Evolutionary conservation across 129 eudicot species (phyloP).

Genomic region (Chrysanthemum seticuspe): DNA sequence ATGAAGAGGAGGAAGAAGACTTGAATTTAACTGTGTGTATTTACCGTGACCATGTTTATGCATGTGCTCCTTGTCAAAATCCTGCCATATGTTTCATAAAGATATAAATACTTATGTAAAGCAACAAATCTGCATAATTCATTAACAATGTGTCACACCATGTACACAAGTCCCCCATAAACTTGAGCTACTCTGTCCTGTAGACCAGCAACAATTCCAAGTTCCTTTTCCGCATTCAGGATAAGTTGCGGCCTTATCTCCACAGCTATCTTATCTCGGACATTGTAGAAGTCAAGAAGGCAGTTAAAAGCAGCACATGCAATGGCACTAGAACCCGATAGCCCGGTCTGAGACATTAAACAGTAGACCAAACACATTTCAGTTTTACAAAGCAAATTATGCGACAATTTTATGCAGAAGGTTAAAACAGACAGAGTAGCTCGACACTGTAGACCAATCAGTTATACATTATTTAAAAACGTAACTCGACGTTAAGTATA

Average conservation of each 20-base stretch:
- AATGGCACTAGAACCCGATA: slow-evolving; percentile 97
- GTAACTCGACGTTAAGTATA: not conserved
- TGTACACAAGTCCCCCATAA: slow-evolving; percentile 91
- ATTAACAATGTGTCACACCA: slow-evolving; percentile 45
- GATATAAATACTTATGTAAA: not conserved
- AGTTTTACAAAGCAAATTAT: too few species aligned
- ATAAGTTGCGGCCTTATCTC: slow-evolving; percentile 88
- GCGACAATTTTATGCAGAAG: too few species aligned
- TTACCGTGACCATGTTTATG: slow-evolving; percentile 68
- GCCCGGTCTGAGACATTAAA: slow-evolving; percentile 66
- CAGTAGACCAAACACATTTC: not conserved
- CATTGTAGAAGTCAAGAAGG: slow-evolving; percentile 86
- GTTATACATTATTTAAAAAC: not conserved
- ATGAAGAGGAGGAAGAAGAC: slow-evolving; percentile 84
- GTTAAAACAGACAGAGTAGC: too few species aligned
- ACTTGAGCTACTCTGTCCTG: slow-evolving; percentile 99
- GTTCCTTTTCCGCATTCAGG: slow-evolving; percentile 91
- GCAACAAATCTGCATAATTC: not conserved
- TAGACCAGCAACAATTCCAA: slow-evolving; percentile 97
- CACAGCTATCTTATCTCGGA: slow-evolving; percentile 68
- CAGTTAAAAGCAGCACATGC: slow-evolving; percentile 97
- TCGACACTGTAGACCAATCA: too few species aligned
- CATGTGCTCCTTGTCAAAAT: slow-evolving; percentile 71
- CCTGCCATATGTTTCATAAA: slow-evolving; percentile 39
- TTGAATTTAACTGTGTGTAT: slow-evolving; percentile 64